Percentiles rank a stretch among this genome's conserved stretches.
These are phyloP conservation scores for Petrea volubilis DNA, from an alignment of 257 asterid genomes.

Conservation along the genomic window DNA sequence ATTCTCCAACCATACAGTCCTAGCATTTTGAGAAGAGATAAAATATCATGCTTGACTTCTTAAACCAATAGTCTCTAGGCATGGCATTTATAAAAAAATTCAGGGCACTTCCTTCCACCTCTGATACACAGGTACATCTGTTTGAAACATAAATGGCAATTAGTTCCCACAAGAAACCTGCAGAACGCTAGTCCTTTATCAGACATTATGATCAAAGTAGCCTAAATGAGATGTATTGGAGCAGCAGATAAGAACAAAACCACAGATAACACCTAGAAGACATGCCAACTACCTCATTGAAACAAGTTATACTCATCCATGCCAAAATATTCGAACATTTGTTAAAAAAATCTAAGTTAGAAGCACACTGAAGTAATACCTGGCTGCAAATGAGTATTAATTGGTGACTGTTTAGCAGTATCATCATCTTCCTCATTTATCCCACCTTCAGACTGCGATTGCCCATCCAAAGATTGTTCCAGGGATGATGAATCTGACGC, in stretches of 20 bases:
- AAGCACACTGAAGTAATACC: slow-evolving; percentile 39
- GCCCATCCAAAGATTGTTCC: slow-evolving; percentile 69
- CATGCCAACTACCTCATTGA: not conserved
- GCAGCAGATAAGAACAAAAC: not conserved
- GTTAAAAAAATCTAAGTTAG: not conserved
- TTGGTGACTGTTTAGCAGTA: slow-evolving; percentile 47
- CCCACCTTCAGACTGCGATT: slow-evolving; percentile 68
- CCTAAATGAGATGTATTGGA: not conserved
- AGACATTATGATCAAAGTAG: not conserved
- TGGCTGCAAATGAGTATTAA: slow-evolving; percentile 37
- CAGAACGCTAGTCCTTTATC: not conserved
- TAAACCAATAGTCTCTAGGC: not conserved
- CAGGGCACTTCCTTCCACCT: not conserved
- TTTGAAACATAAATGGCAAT: slow-evolving; percentile 1
- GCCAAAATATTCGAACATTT: not conserved
- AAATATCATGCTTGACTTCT: not conserved
- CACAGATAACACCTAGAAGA: not conserved
- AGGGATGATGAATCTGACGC: slow-evolving; percentile 73
- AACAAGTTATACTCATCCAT: not conserved
- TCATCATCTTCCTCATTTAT: slow-evolving; percentile 62
- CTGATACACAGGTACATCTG: not conserved
- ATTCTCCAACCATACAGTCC: not conserved
- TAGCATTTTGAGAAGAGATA: not conserved
- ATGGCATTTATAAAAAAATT: not conserved
- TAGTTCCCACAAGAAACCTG: not conserved